Percentiles rank a stretch among this genome's conserved stretches.
Evolutionary conservation across 1,139 yeast species (phyloP).

Genomic region (Diutina rugosa): DNA sequence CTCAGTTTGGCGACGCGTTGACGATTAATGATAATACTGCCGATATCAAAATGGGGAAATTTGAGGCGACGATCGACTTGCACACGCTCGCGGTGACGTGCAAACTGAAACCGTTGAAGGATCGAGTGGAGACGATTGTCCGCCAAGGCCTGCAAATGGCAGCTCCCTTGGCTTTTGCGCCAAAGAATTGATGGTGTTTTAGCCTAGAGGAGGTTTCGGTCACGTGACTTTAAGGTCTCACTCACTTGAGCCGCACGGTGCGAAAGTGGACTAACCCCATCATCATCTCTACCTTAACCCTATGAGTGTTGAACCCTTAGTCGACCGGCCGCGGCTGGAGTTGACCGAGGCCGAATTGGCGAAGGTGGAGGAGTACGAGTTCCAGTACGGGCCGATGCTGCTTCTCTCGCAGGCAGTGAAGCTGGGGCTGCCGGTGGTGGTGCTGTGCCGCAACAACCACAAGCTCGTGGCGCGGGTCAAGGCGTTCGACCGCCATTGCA

Average conservation of each 20-base stretch:
- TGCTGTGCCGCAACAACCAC: constrained; percentile 87
- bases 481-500: constrained; percentile 94
- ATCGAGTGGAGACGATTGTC: constrained; percentile 72
- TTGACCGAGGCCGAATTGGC: constrained; percentile 69
- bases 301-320: neutral
- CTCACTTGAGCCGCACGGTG: no score
- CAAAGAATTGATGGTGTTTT: neutral
- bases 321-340: constrained; percentile 67
- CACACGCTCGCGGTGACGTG: constrained; percentile 60
- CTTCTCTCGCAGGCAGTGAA: constrained; percentile 70
- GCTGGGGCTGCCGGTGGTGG: constrained; percentile 64
- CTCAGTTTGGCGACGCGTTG: constrained; percentile 83
- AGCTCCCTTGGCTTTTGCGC: constrained; percentile 37
- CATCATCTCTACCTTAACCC: neutral
- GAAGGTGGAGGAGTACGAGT: constrained; percentile 81
- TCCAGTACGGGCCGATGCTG: constrained; percentile 83
- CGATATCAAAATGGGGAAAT: constrained; percentile 54
- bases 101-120: constrained; percentile 61
- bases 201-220: neutral
- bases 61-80: constrained; percentile 59
- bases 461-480: constrained; percentile 80
- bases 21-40: constrained; percentile 30
- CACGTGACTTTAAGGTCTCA: neutral
- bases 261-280: no score
- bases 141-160: constrained; percentile 69